These are phyloP conservation scores for Liquidambar formosana DNA, from an alignment of 164 flowering plant species.

Conservation along the genomic window DNA sequence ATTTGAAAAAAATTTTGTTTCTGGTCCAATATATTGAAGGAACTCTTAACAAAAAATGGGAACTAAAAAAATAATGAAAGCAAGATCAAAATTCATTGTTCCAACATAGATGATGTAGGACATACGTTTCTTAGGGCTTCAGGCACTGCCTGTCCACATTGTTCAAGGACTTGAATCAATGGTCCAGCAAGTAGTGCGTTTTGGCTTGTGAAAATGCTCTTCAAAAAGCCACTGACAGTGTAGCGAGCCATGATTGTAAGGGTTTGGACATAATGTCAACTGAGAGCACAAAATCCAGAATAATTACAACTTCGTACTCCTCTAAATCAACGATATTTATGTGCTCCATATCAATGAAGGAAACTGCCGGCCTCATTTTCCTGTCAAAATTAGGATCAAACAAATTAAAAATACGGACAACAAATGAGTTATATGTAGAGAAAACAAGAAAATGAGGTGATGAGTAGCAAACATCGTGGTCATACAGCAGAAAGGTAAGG, in stretches of 20 bases:
- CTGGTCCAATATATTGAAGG: too few relatives aligned
- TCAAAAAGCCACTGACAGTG: constrained; percentile 32
- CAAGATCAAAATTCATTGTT: constrained; percentile 15
- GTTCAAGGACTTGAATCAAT: constrained; percentile 37
- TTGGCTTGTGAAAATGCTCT: constrained; percentile 30
- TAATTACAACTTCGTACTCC: constrained; percentile 31
- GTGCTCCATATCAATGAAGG: constrained; percentile 27
- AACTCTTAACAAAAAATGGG: too few relatives aligned
- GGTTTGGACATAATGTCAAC: constrained; percentile 33
- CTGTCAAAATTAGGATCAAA: constrained; percentile 18
- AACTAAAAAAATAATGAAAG: not conserved
- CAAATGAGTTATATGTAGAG: not conserved
- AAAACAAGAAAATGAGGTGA: not conserved
- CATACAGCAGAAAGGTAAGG: not conserved
- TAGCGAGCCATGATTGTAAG: constrained; percentile 47
- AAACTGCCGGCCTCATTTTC: constrained; percentile 16
- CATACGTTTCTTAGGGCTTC: constrained; percentile 25
- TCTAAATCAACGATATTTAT: constrained; percentile 19
- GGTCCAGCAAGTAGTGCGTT: constrained; percentile 33
- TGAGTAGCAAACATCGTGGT: not conserved
- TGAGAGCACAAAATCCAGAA: constrained; percentile 24
- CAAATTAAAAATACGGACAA: not conserved
- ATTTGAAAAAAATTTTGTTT: too few relatives aligned
- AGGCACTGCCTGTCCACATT: constrained; percentile 47
- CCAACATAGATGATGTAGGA: constrained; percentile 9